phyloP scores from a whole-genome alignment of 176 grass and related monocot genomes.

The Triticum urartu region DNA sequence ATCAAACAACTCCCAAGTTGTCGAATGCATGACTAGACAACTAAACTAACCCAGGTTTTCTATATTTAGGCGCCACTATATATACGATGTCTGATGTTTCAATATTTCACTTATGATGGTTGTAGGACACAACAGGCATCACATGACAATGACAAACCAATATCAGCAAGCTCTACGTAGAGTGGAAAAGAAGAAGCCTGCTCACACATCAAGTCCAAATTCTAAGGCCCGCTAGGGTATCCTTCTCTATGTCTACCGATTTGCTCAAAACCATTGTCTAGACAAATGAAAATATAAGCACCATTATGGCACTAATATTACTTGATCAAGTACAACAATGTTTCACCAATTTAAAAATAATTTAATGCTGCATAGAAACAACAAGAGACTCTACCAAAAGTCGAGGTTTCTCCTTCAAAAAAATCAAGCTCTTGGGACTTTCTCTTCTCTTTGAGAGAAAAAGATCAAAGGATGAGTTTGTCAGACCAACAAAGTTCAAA shows the following conservation, averaged over 20 bases:
- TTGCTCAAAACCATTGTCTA: neutral
- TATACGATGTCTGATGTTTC: neutral
- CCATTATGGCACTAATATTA: neutral
- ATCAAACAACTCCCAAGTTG: neutral
- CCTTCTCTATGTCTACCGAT: neutral
- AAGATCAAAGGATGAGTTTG: neutral
- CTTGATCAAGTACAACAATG: neutral
- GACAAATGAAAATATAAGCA: neutral
- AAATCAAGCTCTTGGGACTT: neutral
- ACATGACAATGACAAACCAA: constrained; percentile 1
- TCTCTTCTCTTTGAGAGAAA: neutral
- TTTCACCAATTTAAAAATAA: neutral
- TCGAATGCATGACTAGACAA: neutral
- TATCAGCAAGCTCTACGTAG: neutral
- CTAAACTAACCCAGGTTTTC: neutral
- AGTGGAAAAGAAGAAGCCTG: neutral
- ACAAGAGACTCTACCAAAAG: neutral
- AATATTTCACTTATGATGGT: neutral
- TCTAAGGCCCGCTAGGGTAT: neutral
- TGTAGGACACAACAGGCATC: neutral
- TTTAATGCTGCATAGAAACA: neutral
- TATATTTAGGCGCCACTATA: neutral
- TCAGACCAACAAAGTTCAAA: neutral
- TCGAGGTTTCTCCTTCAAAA: neutral
- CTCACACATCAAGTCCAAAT: neutral